phyloP scores from a whole-genome alignment of 1,139 yeast genomes.

The Suhomyces wounanorum region DNA sequence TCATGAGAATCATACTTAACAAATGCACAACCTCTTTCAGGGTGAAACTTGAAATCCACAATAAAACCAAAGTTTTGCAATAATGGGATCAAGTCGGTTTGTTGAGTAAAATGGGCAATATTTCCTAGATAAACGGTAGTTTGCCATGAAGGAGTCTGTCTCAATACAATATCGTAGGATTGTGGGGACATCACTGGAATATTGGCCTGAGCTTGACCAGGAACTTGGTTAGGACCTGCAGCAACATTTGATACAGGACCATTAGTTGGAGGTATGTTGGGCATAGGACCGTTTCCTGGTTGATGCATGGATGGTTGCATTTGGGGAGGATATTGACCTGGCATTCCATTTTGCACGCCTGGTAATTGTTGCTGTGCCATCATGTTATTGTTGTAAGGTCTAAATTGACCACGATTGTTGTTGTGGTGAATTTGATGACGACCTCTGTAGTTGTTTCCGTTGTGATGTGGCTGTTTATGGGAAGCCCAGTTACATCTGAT shows the following conservation, averaged over 20 bases:
- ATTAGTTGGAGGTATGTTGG: constrained; percentile 2
- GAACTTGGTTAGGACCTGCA: constrained; percentile 2
- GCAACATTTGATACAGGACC: background rate
- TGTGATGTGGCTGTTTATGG: constrained; percentile 51
- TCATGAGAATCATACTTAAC: constrained; percentile 86
- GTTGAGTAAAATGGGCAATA: constrained; percentile 74
- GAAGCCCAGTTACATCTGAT: constrained; percentile 90
- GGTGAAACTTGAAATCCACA: constrained; percentile 77
- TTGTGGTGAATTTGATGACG: constrained; percentile 9
- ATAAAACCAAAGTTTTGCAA: constrained; percentile 80
- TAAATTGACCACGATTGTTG: constrained; percentile 16
- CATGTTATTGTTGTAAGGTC: constrained; percentile 19
- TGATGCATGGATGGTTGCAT: constrained; percentile 6
- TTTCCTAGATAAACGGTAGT: constrained; percentile 91
- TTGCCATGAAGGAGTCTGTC: constrained; percentile 82
- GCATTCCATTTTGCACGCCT: constrained; percentile 6
- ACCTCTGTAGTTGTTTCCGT: constrained; percentile 9
- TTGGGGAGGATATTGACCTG: constrained; percentile 15
- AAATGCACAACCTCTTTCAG: constrained; percentile 83
- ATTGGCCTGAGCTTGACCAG: constrained; percentile 12
- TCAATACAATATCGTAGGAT: constrained; percentile 66
- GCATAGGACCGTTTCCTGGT: constrained; percentile 3
- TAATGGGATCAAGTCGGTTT: constrained; percentile 72
- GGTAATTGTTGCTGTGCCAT: constrained; percentile 12
- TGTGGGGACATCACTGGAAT: constrained; percentile 50